A percentile compares a stretch with the other conserved stretches of the same genome.
Conservation (phyloP, 1,284 basidiomycete species). For the Moniliophthora roreri region DNA sequence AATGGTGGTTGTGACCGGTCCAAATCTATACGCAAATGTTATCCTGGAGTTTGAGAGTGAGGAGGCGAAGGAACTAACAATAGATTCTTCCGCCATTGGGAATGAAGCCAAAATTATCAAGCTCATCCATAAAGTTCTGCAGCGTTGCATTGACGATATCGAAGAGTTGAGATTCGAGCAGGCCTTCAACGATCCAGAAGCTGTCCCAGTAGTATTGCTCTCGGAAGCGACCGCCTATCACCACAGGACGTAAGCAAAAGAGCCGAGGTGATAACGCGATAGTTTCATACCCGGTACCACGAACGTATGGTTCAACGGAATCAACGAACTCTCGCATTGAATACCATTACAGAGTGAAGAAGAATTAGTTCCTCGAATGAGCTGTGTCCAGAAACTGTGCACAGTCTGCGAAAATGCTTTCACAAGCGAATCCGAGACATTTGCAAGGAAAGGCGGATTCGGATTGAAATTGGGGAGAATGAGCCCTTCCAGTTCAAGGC, state of each 20-base stretch:
- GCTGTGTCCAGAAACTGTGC: slow-evolving; percentile 79
- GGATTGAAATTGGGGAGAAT: slow-evolving; percentile 62
- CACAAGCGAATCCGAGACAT: slow-evolving; percentile 71
- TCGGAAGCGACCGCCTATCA: slow-evolving; percentile 45
- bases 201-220: slow-evolving; percentile 80
- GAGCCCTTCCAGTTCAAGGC: slow-evolving; percentile 74
- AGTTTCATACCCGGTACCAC: slow-evolving; percentile 75
- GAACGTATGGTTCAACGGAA: slow-evolving; percentile 88
- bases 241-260: neutral
- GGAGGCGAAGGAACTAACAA: slow-evolving; percentile 41
- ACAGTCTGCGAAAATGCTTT: slow-evolving; percentile 77
- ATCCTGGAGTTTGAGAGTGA: neutral
- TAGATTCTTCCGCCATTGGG: slow-evolving; percentile 90
- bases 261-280: slow-evolving; percentile 12
- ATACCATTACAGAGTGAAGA: slow-evolving; percentile 65
- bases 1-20: slow-evolving; percentile 90
- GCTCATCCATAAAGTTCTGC: slow-evolving; percentile 92
- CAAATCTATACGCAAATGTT: slow-evolving; percentile 50
- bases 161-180: slow-evolving; percentile 78
- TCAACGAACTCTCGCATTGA: slow-evolving; percentile 78
- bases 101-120: slow-evolving; percentile 82
- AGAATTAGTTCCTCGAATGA: slow-evolving; percentile 75
- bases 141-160: slow-evolving; percentile 75
- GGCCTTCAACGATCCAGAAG: slow-evolving; percentile 85
- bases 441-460: slow-evolving; percentile 68